Evolutionary conservation across 768 basidiomycete genomes (phyloP), one percentile per base, ranked within the genome.

Genomic region (Phylloporus sp.): DNA sequence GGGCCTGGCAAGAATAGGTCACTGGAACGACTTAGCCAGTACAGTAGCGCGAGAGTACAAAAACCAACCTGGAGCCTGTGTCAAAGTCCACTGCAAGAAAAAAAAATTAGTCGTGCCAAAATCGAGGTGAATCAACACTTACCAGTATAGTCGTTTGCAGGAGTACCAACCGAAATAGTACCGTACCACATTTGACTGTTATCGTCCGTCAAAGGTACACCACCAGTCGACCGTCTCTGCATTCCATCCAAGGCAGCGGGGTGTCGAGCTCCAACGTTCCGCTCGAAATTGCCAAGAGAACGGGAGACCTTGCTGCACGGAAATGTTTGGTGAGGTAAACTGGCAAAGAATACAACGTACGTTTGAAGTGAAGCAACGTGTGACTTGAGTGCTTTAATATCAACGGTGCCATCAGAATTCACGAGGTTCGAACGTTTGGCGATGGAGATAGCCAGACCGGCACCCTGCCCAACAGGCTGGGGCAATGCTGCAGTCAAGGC

Each of bases 1-100:
- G 53, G 24, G 1, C 55, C 58, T 7, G 67, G 65, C 26, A 68
- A 32, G 47, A 62, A 61, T 3, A 67, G 42, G 36, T 67, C 65
- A 18, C 63, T 61, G 34, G 11, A 34, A 14, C n/a, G 6, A 3
- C 1, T 54, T 24, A 54, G 41, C 7, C 34, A 1, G n/a, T 18
- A 6, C 2, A n/a, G 8, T 21, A 9, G 13, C 14, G 21, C 20
- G 8, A 2, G 8, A 28, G 7, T 22, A 11, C 18, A 9, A 14
- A 41, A 14, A 56, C 27, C 5, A 44, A 21, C 55, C 61, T 57
- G 11, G 57, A 57, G 13, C 62, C 62, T 4, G 64, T 64, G 31
- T 67, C 63, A 7, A 63, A 62, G 10, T 50, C 52, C 33, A 62
- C 56, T 58, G 18, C 6, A 5, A 27, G n/a, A n/a, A n/a, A 5